Evolutionary conservation across 192 early-diverging fungal genomes (phyloP), one percentile per base, ranked within the genome.

Genomic region (Spizellomyces sp.): DNA sequence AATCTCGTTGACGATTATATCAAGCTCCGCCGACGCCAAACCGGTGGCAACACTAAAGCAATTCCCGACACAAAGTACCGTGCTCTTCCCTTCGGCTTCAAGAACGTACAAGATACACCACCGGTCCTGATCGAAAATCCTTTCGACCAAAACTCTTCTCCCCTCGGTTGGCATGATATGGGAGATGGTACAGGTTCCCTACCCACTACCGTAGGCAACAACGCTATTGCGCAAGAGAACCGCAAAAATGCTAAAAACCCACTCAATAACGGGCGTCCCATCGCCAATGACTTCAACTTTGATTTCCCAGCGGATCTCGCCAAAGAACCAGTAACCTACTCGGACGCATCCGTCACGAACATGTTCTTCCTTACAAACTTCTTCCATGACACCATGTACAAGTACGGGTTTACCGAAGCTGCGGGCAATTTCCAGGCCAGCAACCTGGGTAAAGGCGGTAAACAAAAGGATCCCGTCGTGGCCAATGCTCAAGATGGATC

Each of bases 401-500:
- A 86, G 48, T 83, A 84, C 66, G 80, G 80, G 10, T 83, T 83
- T 61, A 58, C 47, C 21, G 77, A 77, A 50, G 22, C 8, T 15
- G 59, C 92, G 2, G 95, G 94, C 2, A 97, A 97, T 78, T 96
- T 96, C 82, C 83, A 84, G 54, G 64, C 46, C 67, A 70, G 21
- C 67, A 54, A 70, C 45, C 54, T 56, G 21, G 72, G 64, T 9
- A 74, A 74, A 27, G 76, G 67, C 1, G 75, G 75, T 56, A 43
- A 12, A 7, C 76, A 57, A 0, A 50, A 52, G 10, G 76, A 77
- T 46, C 57, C 67, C 57, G 77, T 74, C 42, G 77, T 87, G 64
- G 83, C 83, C 63, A 81, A 79, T 63, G 80, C 81, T 14, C 85
- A 89, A 48, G 69, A 59, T 45, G 42, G 45, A 7, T 22, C 46